Percentiles rank a stretch among this genome's conserved stretches.
phyloP scores from a whole-genome alignment of 164 flowering plant genomes.

The Kalanchoe fedtschenkoi region DNA sequence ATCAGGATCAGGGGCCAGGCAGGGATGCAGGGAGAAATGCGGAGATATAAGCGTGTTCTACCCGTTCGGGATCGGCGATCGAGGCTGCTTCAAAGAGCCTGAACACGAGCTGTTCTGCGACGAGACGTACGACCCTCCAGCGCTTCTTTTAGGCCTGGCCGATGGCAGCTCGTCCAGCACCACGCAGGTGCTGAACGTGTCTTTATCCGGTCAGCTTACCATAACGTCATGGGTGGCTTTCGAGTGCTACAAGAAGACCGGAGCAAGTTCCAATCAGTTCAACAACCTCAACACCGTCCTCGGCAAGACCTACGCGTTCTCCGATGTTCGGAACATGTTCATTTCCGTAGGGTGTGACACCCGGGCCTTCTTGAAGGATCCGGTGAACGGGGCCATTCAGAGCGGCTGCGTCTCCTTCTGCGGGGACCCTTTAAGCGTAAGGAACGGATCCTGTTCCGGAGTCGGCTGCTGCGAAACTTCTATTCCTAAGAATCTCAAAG shows the following conservation, averaged over 20 bases:
- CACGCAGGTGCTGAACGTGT: background rate
- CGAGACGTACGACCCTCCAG: background rate
- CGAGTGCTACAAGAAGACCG: constrained; percentile 5
- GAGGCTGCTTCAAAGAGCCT: constrained; percentile 8
- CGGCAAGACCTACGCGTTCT: constrained; percentile 4
- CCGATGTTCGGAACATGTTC: constrained; percentile 6
- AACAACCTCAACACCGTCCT: background rate
- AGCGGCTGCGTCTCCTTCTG: constrained; percentile 12
- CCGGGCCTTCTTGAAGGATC: constrained; percentile 4
- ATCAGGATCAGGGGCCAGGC: background rate
- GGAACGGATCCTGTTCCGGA: constrained; percentile 10
- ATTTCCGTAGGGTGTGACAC: constrained; percentile 11
- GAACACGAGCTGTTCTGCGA: constrained; percentile 2
- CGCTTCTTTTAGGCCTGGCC: background rate
- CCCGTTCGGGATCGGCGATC: constrained; percentile 15
- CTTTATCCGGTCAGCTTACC: constrained; percentile 3
- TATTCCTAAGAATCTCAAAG: constrained; percentile 12
- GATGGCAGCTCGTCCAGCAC: background rate
- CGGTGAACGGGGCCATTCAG: background rate
- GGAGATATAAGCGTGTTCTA: constrained; percentile 14
- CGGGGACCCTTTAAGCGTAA: background rate
- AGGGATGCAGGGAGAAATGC: constrained; percentile 11
- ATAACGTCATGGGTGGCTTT: constrained; percentile 1
- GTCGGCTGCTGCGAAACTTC: constrained; percentile 15
- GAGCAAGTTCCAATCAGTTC: background rate